A percentile compares a stretch with the other conserved stretches of the same genome.
Conservation (phyloP, 805 yeast genomes). For the Saturnispora besseyi region DNA sequence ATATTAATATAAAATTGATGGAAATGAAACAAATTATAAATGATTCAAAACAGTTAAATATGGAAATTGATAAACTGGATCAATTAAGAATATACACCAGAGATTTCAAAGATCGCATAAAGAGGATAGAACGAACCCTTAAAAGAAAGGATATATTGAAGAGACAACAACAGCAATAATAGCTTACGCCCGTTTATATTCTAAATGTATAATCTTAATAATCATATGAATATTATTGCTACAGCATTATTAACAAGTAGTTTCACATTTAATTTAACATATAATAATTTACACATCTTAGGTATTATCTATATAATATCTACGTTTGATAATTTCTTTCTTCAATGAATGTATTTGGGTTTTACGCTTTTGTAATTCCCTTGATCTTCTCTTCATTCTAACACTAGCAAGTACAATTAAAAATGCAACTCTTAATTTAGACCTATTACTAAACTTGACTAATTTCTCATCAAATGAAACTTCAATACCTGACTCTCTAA, state of each 20-base stretch:
- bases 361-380: constrained; percentile 15
- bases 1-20: constrained; percentile 16
- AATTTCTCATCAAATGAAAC: neutral
- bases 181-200: neutral
- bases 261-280: constrained; percentile 1
- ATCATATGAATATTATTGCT: neutral
- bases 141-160: constrained; percentile 7
- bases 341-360: constrained; percentile 15
- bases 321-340: constrained; percentile 10
- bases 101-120: constrained; percentile 24
- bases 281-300: neutral
- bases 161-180: neutral
- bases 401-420: constrained; percentile 30
- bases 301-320: neutral
- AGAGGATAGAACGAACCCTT: constrained; percentile 16
- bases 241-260: neutral
- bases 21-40: constrained; percentile 15
- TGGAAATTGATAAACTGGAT: constrained; percentile 28
- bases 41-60: constrained; percentile 21
- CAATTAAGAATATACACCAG: constrained; percentile 25
- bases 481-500: constrained; percentile 18
- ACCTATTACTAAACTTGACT: constrained; percentile 1
- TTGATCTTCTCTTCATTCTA: constrained; percentile 28
- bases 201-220: neutral
- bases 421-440: constrained; percentile 17